phyloP scores from a whole-genome alignment of 208 protist genomes.

The Crithidia mellificae region DNA sequence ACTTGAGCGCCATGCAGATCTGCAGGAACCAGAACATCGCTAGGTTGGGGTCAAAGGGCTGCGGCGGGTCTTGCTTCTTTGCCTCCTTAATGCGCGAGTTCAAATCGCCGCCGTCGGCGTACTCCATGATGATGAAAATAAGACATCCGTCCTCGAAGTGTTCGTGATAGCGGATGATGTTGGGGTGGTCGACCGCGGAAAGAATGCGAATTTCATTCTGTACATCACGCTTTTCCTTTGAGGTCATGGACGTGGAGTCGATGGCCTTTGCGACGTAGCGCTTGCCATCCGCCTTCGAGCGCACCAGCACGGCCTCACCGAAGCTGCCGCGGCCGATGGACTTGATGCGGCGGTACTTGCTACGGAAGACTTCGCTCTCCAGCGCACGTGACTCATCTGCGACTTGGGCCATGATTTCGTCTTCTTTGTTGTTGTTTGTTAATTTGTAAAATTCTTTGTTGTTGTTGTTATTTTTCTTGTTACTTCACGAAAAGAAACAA shows the following conservation, averaged over 20 bases:
- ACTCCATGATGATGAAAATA: slow-evolving; percentile 94
- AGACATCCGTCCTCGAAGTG: slow-evolving; percentile 88
- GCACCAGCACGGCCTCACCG: slow-evolving; percentile 90
- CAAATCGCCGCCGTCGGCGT: slow-evolving; percentile 89
- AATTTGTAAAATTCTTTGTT: no score
- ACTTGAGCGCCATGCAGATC: slow-evolving; percentile 91
- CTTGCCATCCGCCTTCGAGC: slow-evolving; percentile 86
- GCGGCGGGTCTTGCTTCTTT: slow-evolving; percentile 62
- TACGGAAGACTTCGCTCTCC: slow-evolving; percentile 80
- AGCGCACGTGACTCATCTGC: slow-evolving; percentile 77
- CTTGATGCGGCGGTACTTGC: slow-evolving; percentile 87
- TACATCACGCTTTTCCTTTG: slow-evolving; percentile 91
- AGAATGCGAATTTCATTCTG: slow-evolving; percentile 94
- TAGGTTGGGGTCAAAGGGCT: slow-evolving; percentile 83
- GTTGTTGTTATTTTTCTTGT: no score
- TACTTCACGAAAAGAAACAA: no score
- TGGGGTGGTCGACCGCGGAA: slow-evolving; percentile 85
- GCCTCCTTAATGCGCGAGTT: slow-evolving; percentile 91
- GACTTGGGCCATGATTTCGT: slow-evolving; percentile 53
- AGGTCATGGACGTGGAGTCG: slow-evolving; percentile 82
- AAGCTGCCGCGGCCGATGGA: slow-evolving; percentile 93
- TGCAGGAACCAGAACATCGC: slow-evolving; percentile 93
- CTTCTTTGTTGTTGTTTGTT: no score
- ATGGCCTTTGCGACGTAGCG: slow-evolving; percentile 93
- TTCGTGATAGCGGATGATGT: slow-evolving; percentile 93